Evolutionary conservation across 495 filamentous ascomycete species (phyloP), one percentile per base, ranked within the genome.

Genomic region (Penicillium pancosmium): DNA sequence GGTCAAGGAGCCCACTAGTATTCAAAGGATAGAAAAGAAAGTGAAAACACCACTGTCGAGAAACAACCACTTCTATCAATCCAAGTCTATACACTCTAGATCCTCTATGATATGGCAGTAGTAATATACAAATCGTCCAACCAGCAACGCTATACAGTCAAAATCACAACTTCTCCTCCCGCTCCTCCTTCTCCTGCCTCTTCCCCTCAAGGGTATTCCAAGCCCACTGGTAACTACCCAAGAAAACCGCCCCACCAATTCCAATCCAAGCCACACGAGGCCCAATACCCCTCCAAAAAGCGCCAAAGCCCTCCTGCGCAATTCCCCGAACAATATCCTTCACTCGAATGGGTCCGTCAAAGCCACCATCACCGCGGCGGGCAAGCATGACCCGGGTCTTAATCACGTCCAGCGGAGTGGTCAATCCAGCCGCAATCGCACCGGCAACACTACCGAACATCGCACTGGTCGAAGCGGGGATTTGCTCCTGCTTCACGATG

Each of bases 301-400:
- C 91, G 51, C 86, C 80, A 5, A 85, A 64, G 1, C 95, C 95
- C 62, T 91, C 86, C 47, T 74, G 77, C 62, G 91, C 76, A 43
- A 98, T 89, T 25, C 82, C 78, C 52, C 73, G 77, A 59, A 93
- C 74, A 55, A 96, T 78, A 19, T 74, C 73, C 44, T 73, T 62
- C 21, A 90, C 78, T 12, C 81, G 75, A 63, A 86, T 80, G 49
- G 82, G 81, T 44, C 82, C 73, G 4, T 57, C 63, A 4, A 50
- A 54, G 34, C 55, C 63, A 9, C 75, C 73, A 50, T 74, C 73
- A 1, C 65, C 71, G 8, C 77, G 65, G 34, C 78, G 75, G 25
- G 89, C 88, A 68, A 98, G 77, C 94, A 98, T 98, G 73, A 98
- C 85, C 57, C 94, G 80, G 59, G 94, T 98, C 82, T 98, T 98